phyloP scores from a whole-genome alignment of 2,329 filamentous ascomycete species.

The Aureobasidium melanogenum region DNA sequence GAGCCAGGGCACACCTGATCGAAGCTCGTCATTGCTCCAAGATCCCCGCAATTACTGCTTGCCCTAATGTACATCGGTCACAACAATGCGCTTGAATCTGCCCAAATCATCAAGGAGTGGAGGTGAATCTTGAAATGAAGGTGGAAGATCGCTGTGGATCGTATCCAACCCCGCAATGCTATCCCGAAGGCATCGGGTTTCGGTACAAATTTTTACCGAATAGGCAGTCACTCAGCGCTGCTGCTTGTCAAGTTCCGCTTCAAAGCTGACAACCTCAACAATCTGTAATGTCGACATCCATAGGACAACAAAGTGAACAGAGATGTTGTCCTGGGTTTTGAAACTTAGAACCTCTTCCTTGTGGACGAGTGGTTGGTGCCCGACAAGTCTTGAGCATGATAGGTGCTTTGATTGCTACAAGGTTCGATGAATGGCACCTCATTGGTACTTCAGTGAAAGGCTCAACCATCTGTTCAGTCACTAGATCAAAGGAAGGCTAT shows the following conservation, averaged over 20 bases:
- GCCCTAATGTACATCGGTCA: not conserved
- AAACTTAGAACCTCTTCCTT: no score
- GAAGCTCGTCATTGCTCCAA: not conserved
- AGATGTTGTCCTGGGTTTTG: no score
- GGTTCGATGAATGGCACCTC: not conserved
- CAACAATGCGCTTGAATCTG: not conserved
- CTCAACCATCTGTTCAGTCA: not conserved
- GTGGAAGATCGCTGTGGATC: not conserved
- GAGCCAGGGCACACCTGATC: not conserved
- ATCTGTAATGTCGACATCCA: not conserved
- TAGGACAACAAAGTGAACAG: no score
- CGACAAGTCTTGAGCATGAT: no score
- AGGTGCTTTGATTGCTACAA: not conserved
- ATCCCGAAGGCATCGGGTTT: not conserved
- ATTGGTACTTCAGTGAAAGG: not conserved
- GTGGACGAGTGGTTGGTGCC: no score
- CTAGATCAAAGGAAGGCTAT: not conserved
- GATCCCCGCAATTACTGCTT: not conserved
- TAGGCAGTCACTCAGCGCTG: not conserved
- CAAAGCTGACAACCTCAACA: not conserved
- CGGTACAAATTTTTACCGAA: not conserved
- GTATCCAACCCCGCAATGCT: not conserved
- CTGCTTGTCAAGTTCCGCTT: not conserved
- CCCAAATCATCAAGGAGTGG: not conserved
- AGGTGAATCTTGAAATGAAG: not conserved